Evolutionary conservation across 495 filamentous ascomycete genomes (phyloP).

Genomic region (Penicillium coprophilum): DNA sequence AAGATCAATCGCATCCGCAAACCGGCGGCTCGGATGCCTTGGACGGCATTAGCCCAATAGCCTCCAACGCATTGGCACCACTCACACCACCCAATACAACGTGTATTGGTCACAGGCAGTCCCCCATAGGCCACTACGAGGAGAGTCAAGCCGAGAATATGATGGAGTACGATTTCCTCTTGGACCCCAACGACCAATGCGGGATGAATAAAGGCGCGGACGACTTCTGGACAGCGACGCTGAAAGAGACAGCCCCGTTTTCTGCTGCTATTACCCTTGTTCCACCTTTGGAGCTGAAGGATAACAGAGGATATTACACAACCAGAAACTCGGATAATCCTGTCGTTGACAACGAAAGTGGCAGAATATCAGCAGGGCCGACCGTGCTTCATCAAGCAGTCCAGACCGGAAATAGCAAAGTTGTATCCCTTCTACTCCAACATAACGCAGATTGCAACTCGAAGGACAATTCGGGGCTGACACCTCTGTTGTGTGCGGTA

Average conservation of each 20-base stretch:
- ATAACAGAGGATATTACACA: not conserved
- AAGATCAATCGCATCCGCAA: not conserved
- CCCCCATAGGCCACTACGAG: not conserved
- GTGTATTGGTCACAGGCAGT: not conserved
- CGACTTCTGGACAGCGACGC: not conserved
- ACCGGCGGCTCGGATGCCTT: not conserved
- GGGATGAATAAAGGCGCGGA: not conserved
- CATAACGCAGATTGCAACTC: not conserved
- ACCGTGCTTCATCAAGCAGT: slow-evolving; percentile 1
- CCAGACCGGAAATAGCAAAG: not conserved
- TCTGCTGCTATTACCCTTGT: not conserved
- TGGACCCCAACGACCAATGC: not conserved
- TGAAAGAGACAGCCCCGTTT: not conserved
- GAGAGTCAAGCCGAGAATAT: not conserved
- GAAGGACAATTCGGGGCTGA: not conserved
- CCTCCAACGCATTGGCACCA: not conserved
- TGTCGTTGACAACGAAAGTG: not conserved
- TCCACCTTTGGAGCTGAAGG: not conserved
- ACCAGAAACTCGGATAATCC: not conserved
- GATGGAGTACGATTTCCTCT: not conserved
- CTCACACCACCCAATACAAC: not conserved
- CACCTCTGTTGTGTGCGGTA: not conserved
- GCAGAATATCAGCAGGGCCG: not conserved
- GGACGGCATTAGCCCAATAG: not conserved
- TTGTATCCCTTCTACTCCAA: not conserved